Evolutionary conservation across 495 filamentous ascomycete species (phyloP), one percentile per base, ranked within the genome.

Genomic region (Penicillium argentinense): DNA sequence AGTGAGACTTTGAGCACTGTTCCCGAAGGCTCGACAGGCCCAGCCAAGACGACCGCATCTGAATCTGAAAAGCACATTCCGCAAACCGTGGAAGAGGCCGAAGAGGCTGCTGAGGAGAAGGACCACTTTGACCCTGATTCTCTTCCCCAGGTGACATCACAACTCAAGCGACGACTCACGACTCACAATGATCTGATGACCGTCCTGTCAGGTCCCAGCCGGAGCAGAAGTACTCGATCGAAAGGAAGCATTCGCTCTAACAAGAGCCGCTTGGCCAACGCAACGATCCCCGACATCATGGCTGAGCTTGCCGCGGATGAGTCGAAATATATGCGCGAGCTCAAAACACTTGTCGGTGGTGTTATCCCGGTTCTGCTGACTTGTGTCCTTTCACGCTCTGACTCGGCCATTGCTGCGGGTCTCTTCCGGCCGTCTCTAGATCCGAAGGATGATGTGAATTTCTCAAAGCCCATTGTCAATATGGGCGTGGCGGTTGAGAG

Each of bases 161-260:
- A 70, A 18, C 53, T 76, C 18, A 90, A 87, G 56, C 81, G 89
- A 54, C 79, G 87, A 46, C 78, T 93, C 12, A 93, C 95, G 2
- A 96, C 89, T 30, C 90, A 97, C 67, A 89, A 89, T 9, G 95
- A 97, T 64, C 74, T 97, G 12, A 87, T 97, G 28, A 97, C 93
- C 6, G 88, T 96, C 18, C 74, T 97, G 5, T 97, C 95, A 0
- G 68, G 86, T 33, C 81, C 89, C 2, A 79, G 77, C 39, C 74
- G 79, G 49, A 83, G 73, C 25, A 80, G 71, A 53, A 91, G 86
- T 62, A 78, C 82, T 45, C 75, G 79, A 41, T 89, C 88, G 21
- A 76, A 81, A 6, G 74, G 80, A 33, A 91, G 89, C 56, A 79
- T 92, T 27, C 81, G 88, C 49, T 82, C 86, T 11, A 82, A 77